Evolutionary conservation across 495 filamentous ascomycete genomes (phyloP), one percentile per base, ranked within the genome.

Genomic region (Aspergillus nidulans): DNA sequence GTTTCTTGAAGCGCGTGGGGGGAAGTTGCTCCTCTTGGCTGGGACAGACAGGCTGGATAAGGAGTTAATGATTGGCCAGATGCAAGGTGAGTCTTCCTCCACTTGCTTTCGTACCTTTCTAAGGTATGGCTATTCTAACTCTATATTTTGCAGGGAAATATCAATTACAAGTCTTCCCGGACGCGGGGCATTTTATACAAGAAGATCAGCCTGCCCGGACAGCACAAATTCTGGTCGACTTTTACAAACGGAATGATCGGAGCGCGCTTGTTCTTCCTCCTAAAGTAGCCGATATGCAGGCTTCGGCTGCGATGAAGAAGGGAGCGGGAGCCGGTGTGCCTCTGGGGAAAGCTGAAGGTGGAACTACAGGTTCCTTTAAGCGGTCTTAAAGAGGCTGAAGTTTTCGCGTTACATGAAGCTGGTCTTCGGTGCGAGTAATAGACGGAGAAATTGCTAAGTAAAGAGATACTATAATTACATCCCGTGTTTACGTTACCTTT

Each of bases 1-100:
- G 69, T 99, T 99, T 67, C 79, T 99, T 23, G 77, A 80, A 28
- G 88, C 86, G 0, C 80, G 81, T 44, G 94, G 92, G 8, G 94
- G 91, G 41, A 99, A 99, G 70, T 65, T 97, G 55, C 73, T 99
- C 23, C 71, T 99, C 24, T 80, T 99, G 15, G 95, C 94, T 6
- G 94, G 94, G 6, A 97, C 94, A 13, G 94, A 99, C 71, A 78
- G 95, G 51, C 69, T 99, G 45, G 94, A 97, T 66, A 95, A 88
- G 63, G 94, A 97, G 61, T 69, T 97, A 59, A 96, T 92, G 73
- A 97, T 97, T 66, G 94, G 91, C 15, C 94, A 97, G 71, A 96
- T 96, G 91, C 91, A 96, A 80, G 91, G 91, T 87, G 71, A 24
- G 71, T 65, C 16, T 46, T 39, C n/a, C 49, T 18, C 49, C 26